Base-by-base conservation (phyloP, 768 basidiomycete genomes). In the Wakefieldia striispora region DNA sequence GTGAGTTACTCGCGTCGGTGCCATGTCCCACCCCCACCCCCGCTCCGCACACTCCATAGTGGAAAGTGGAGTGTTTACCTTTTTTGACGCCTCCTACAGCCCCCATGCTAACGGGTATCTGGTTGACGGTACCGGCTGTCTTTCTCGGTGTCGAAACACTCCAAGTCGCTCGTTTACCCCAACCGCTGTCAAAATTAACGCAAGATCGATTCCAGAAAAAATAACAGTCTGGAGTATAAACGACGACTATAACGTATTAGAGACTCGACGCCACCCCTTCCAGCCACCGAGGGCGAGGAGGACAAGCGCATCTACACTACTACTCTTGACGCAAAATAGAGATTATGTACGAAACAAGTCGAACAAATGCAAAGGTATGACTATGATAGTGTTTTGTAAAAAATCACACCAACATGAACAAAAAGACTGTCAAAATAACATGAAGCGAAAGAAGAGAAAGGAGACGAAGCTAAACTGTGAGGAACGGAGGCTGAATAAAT, bases 161-260 rank as follows among this genome's bases (percentile, higher is more conserved):
- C 23, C 8, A 26, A 26, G 26, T 26, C 26, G 8, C 26, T 26
- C 26, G 23, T 23, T 23, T 23, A 3, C 26, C 26, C 9, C 6
- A 27, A 27, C 26, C 23, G 3, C 27, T 8, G 6, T 27, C 27
- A 5, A 29, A 8, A n/a, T 29, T 20, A 31, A 20, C 29, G 16
- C 20, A 16, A 16, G 19, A 31, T n/a, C 9, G 26, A 36, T 13
- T 12, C 24, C 23, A 26, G 24, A 31, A 29, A 45, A 31, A 47
- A 24, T 24, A 24, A 21, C 13, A 34, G 21, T 3, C 29, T 12
- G 11, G 17, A 41, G 55, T 64, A 69, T 68, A 66, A 66, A 66
- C 59, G 54, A 68, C 33, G 59, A 66, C 55, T 66, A 69, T 69
- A 66, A 69, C 20, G 59, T 67, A 66, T 69, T 69, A 69, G 62